Evolutionary conservation across 2,329 filamentous ascomycete species (phyloP), one percentile per base, ranked within the genome.

Genomic region (Pseudocercospora musae): DNA sequence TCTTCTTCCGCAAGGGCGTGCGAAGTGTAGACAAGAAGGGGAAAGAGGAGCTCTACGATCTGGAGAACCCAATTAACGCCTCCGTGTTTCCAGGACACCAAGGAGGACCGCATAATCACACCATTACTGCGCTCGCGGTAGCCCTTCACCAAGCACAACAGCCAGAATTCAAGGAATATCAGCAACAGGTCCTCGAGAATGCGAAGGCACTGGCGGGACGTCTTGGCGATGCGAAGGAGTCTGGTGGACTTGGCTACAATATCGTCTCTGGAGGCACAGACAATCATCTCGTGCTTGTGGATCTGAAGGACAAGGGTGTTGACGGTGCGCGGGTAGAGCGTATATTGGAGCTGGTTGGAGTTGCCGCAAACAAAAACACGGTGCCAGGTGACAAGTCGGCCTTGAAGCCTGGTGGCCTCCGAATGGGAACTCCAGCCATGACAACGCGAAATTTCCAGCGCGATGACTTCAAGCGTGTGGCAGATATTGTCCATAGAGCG

Each of bases 281-380:
- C 81, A 98, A 96, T 82, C 95, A 99, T 80, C 88, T 99, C 67
- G 90, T 99, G 10, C 85, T 99, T 18, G 83, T 95, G 54, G 95
- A 99, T 77, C 85, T 99, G 56, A 96, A 96, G 81, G 87, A 91
- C 40, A 90, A 95, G 75, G 84, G 84, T 62, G 87, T 99, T 64
- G 95, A 99, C 74, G 94, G 94, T 71, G 94, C 95, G 60, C 92
- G 95, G 78, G 90, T 98, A 46, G 95, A 99, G 85, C 89, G 91
- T 61, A 88, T 99, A 62, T 88, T 99, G 18, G 95, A 99, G 84
- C 90, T 96, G 77, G 95, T 97, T 79, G 96, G 96, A 83, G 96
- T 98, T 57, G 95, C 95, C n/a, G 90, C 91, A 75, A 99, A 99
- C 84, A 99, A 99, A 85, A 99, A 99, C 81, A 97, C 95, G 7